Evolutionary conservation across 371 early-diverging fungal genomes (phyloP).

Genomic region (Chytridiales sp.): DNA sequence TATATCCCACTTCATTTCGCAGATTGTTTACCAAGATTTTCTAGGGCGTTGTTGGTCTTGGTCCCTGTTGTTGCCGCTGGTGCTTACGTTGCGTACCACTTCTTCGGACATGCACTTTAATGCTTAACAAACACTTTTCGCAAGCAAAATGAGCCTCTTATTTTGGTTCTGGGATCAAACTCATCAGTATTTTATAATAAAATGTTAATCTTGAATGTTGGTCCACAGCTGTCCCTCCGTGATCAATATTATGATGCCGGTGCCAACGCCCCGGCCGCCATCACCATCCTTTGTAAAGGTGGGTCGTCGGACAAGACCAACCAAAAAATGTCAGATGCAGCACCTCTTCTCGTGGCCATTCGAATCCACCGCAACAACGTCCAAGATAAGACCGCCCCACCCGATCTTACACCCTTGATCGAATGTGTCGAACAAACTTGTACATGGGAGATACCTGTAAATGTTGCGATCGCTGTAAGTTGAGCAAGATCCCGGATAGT

Average conservation of each 20-base stretch:
- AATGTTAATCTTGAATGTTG: too few relatives aligned
- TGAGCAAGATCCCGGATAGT: not conserved
- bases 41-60: constrained; percentile 2
- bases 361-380: constrained; percentile 7
- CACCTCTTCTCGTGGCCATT: not conserved
- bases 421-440: not conserved
- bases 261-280: too few relatives aligned
- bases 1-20: not conserved
- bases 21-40: not conserved
- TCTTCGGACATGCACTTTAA: not conserved
- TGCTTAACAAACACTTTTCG: too few relatives aligned
- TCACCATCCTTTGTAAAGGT: too few relatives aligned
- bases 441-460: not conserved
- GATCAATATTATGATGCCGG: too few relatives aligned
- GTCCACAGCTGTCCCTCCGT: too few relatives aligned
- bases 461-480: not conserved
- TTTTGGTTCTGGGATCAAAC: too few relatives aligned
- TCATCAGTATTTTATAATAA: too few relatives aligned
- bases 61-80: constrained; percentile 14
- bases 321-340: not conserved
- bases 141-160: too few relatives aligned
- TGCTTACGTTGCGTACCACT: constrained; percentile 7
- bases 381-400: not conserved
- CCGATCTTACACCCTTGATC: not conserved
- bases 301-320: too few relatives aligned